Evolutionary conservation across 2,329 filamentous ascomycete species (phyloP).

Genomic region (Alternaria brassicae): DNA sequence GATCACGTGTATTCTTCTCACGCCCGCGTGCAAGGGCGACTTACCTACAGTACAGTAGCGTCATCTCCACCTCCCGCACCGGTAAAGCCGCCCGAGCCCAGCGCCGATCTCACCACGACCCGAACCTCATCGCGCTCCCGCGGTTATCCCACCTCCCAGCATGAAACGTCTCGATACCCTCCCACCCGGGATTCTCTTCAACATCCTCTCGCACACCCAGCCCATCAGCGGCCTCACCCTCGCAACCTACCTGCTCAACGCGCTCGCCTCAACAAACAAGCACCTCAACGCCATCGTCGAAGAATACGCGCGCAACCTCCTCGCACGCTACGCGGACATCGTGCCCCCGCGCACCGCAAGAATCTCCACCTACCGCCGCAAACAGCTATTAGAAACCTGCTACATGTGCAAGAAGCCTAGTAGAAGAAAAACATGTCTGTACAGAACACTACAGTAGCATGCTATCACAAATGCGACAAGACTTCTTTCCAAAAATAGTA

Average conservation of each 20-base stretch:
- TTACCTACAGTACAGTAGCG: no score
- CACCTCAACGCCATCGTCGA: constrained; percentile 36
- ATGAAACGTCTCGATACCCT: constrained; percentile 32
- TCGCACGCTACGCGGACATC: constrained; percentile 32
- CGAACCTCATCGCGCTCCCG: background rate
- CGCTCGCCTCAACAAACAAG: constrained; percentile 32
- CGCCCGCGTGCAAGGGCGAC: background rate
- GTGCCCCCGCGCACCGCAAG: constrained; percentile 24
- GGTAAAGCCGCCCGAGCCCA: background rate
- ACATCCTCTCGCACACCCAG: constrained; percentile 33
- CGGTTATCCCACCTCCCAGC: background rate
- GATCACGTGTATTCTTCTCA: no score
- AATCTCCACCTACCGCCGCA: constrained; percentile 27
- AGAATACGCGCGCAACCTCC: constrained; percentile 39
- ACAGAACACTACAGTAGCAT: constrained; percentile 27
- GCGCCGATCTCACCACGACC: background rate
- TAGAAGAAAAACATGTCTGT: constrained; percentile 34
- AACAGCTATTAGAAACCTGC: constrained; percentile 37
- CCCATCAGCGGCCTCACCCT: constrained; percentile 13
- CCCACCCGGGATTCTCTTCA: constrained; percentile 39
- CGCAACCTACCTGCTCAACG: constrained; percentile 29
- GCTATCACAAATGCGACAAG: constrained; percentile 39
- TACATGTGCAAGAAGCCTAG: constrained; percentile 38
- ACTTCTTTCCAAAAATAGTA: constrained; percentile 41
- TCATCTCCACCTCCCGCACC: background rate